Base-by-base conservation (phyloP, 2,329 filamentous ascomycete genomes). In the Raffaelea deltoideospora region DNA sequence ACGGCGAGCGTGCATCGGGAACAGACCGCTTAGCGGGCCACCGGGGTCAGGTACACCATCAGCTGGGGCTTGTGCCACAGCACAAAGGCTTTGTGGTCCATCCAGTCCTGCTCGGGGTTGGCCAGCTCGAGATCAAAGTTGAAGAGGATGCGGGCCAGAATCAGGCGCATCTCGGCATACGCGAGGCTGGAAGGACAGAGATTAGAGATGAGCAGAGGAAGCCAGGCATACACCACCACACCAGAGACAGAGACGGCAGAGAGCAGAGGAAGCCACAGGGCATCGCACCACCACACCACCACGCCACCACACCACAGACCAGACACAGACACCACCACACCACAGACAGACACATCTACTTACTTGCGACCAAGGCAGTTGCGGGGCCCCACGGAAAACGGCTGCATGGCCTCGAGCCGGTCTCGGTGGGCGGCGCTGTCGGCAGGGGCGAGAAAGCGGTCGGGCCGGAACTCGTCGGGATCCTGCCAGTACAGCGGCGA, bases 361-460 rank as follows among this genome's bases (percentile, higher is more conserved):
- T 32, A 43, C 41, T 37, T 38, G 17, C 38, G 24, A 3, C 45
- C 44, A 13, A 48, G 26, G 28, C 44, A 48, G 36, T 38, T 43
- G 8, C 44, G 21, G 13, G 43, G 28, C 0, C 44, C 45, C 8
- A 34, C 11, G 13, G 31, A 34, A 32, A 47, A 47, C 10, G 43
- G 42, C 34, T 47, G 33, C 53, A 64, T 53, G 2, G 56, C 57
- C 0, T 59, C 57, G 31, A 55, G 52, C 26, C 53, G 56, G 41
- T 71, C 65, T 9, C 43, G n/a, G n/a, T n/a, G n/a, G n/a, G n/a
- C 37, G 0, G 45, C 47, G 43, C 59, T 69, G 4, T 48, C 48
- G 5, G 48, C 40, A 10, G 57, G 54, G 15, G 31, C 32, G 1
- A 62, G 45, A 49, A 53, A 56, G 5, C 53, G 44, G 32, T 54